Conservation (phyloP, 2,329 filamentous ascomycete genomes). For the Xylariaceae sp. region DNA sequence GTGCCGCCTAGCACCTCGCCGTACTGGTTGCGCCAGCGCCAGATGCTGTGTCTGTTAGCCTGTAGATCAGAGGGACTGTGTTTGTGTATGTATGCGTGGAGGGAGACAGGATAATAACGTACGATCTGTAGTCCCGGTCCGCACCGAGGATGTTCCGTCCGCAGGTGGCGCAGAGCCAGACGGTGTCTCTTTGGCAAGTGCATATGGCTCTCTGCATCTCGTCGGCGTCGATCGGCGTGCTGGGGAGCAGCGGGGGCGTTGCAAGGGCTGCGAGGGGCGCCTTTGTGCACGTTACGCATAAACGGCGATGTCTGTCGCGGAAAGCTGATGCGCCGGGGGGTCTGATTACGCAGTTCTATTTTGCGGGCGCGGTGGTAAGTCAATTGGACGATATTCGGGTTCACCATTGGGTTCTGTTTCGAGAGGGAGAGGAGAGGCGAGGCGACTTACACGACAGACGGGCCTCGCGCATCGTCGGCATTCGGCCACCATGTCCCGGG, state of each 20-base stretch:
- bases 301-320: constrained; percentile 71
- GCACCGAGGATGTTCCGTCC: constrained; percentile 63
- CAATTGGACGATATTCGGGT: neutral
- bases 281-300: constrained; percentile 71
- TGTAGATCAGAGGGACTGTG: neutral
- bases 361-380: constrained; percentile 2
- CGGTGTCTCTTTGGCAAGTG: constrained; percentile 50
- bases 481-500: constrained; percentile 78
- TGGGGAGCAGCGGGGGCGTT: constrained; percentile 41
- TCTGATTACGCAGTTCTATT: constrained; percentile 85
- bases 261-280: constrained; percentile 60
- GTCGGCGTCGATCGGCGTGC: constrained; percentile 48
- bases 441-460: constrained; percentile 78
- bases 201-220: constrained; percentile 55
- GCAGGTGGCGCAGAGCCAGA: constrained; percentile 86
- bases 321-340: constrained; percentile 65
- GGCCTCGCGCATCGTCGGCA: constrained; percentile 74
- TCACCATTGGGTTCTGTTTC: neutral
- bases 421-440: neutral
- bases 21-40: constrained; percentile 87
- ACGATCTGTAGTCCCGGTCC: constrained; percentile 58
- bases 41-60: constrained; percentile 51
- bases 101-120: constrained; percentile 22
- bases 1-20: constrained; percentile 76
- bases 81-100: neutral